Percentiles rank a stretch among this genome's conserved stretches.
Evolutionary conservation across 495 filamentous ascomycete species (phyloP).

Genomic region (Penicillium simplicissimum): DNA sequence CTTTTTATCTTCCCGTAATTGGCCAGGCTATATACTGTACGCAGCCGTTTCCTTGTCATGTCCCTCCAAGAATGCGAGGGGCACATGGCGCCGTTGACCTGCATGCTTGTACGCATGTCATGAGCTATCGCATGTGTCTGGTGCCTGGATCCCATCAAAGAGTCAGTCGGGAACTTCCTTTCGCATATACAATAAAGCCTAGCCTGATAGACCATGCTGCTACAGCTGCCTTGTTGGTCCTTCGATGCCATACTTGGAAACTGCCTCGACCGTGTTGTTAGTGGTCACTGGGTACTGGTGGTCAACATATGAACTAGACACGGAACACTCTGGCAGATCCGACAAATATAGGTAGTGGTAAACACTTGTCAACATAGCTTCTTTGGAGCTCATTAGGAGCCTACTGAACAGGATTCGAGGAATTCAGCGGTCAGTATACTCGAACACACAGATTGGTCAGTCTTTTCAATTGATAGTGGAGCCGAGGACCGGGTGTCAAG

Average conservation of each 20-base stretch:
- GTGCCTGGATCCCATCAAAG: not conserved
- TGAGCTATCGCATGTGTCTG: not conserved
- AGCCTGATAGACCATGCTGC: too few species aligned
- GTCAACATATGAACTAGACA: too few species aligned
- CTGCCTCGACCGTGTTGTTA: not conserved
- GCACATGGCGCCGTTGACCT: not conserved
- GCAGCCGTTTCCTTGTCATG: not conserved
- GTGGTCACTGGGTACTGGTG: too few species aligned
- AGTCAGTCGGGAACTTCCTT: not conserved
- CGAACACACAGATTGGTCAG: not conserved
- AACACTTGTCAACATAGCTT: not conserved
- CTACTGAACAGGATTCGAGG: too few species aligned
- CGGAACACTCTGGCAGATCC: too few species aligned
- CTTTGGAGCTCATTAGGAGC: not conserved
- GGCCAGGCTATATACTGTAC: not conserved
- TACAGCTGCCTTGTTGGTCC: not conserved
- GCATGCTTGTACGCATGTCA: conserved; percentile 7
- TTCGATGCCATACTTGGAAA: not conserved
- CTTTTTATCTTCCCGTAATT: too few species aligned
- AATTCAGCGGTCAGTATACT: not conserved
- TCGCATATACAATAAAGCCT: not conserved
- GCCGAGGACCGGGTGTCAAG: not conserved
- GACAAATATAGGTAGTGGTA: too few species aligned
- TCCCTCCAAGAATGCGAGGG: not conserved
- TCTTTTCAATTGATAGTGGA: not conserved